Evolutionary conservation across 208 protist species (phyloP), one percentile per base, ranked within the genome.

Genomic region (Wallacemonas sp.): DNA sequence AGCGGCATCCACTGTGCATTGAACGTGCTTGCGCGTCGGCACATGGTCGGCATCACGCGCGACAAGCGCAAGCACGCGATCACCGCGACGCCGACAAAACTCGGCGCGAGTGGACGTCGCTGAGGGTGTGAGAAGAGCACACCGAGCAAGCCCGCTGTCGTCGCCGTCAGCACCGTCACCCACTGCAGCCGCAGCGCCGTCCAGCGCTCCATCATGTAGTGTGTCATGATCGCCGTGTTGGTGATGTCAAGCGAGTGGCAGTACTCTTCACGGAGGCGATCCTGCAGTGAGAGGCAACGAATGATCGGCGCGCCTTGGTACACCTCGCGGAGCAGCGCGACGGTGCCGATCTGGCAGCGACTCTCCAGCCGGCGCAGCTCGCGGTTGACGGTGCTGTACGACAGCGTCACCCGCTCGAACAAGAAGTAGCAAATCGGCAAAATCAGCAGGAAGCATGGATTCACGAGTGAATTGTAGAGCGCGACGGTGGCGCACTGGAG

Each of bases 201-300:
- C 85, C 85, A 92, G 19, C 85, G 69, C 19, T 92, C 80, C 0
- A 68, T 57, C 74, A 83, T 79, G 58, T 83, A 80, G 32, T 54
- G 61, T 52, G 86, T 69, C 70, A 88, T 78, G 33, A 69, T 72
- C 24, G 74, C 85, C 44, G 74, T 79, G 76, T 92, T 88, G 39
- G 76, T 64, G 27, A 72, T 80, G 69, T 92, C 85, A 27, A 91
- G 58, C 1, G 85, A 54, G 47, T 78, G 72, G 65, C 81, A 88
- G 74, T 82, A 91, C 72, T 91, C 81, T 70, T 85, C 80, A 1
- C 85, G 81, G 23, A 91, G 70, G 14, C 70, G 75, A 30, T 85
- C 85, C 38, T 81, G 72, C 57, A 91, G 33, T 8, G 74, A 72
- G 60, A 87, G 70, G 66, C 76, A 85, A 32, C 85, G 85, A 58